Base-by-base conservation (phyloP, 805 yeast species). In the Metschnikowia anglica region DNA sequence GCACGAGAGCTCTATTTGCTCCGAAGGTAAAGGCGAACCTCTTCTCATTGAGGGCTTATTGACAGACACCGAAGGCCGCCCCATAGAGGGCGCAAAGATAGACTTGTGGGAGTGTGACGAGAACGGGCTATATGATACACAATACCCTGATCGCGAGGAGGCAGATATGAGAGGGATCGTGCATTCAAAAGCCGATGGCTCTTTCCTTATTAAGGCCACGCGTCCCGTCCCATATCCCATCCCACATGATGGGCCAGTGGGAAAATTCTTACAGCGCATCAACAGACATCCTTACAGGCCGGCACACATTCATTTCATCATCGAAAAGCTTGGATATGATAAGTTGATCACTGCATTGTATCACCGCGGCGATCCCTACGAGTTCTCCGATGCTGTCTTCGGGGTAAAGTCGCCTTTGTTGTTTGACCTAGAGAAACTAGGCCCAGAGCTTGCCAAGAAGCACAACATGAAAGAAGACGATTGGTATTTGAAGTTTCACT, bases 81-180 rank as follows among this genome's bases (percentile, higher is more conserved):
- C 59, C 21, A 38, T 55, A 16, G 46, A 38, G n/a, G 48, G 46
- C 19, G 58, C 57, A 16, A 41, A 52, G 8, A 40, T 55, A 33
- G 55, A 51, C 34, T 34, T 55, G 24, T 55, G 59, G 59, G 55
- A 55, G 32, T 55, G 59, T 39, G 59, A 55, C 35, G 54, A 52
- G 34, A 41, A 52, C 38, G 59, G 59, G 15, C 31, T 51, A 16
- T 55, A 55, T 32, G 59, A 55, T 38, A 54, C 58, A 9, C 59
- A 55, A 34, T 55, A 55, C 39, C 42, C 31, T 1, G 53, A 54
- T 29, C 44, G 58, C 29, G 53, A 46, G 13, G 51, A 44, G 9
- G 50, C 58, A 16, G 58, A 55, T 39, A 48, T 55, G 57, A 42
- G 59, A 38, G 59, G 59, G 12, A 46, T 55, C 19, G 43, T 52